Percentiles rank a stretch among this genome's conserved stretches.
Evolutionary conservation across 352 stramenopile species (phyloP).

Genomic region (Phytopythium helicoides): DNA sequence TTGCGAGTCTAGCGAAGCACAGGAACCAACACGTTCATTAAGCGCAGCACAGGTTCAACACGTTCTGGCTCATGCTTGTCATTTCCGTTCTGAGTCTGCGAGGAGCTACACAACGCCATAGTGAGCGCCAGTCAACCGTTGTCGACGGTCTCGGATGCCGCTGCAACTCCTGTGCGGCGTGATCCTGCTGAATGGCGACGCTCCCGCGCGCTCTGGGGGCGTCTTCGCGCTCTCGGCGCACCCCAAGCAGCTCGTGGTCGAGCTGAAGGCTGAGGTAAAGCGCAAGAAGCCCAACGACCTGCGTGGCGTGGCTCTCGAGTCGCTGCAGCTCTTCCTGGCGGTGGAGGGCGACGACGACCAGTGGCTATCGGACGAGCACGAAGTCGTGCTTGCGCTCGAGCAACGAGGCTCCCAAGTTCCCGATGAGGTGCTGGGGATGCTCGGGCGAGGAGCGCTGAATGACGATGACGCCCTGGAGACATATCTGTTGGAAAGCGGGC

Average conservation of each 20-base stretch:
- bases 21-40: conserved; percentile 37
- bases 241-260: conserved; percentile 2
- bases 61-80: too few species aligned
- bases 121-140: too few species aligned
- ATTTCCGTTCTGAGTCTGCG: too few species aligned
- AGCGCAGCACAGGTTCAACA: too few species aligned
- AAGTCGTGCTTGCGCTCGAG: conserved; percentile 7
- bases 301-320: conserved; percentile 5
- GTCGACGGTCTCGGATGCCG: not conserved
- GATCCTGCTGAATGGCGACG: not conserved
- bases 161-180: conserved; percentile 5
- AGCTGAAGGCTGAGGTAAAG: conserved; percentile 10
- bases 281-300: conserved; percentile 10
- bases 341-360: not conserved
- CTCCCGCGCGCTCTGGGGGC: conserved; percentile 1
- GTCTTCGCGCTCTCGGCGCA: conserved; percentile 7
- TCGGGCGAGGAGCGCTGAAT: not conserved
- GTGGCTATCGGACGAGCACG: conserved; percentile 10
- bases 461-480: conserved; percentile 2
- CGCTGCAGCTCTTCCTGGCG: conserved; percentile 7
- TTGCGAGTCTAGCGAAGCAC: too few species aligned
- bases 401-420: not conserved
- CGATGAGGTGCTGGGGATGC: conserved; percentile 2
- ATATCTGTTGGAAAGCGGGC: conserved; percentile 1
- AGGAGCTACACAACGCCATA: too few species aligned